A percentile compares a stretch with the other conserved stretches of the same genome.
Evolutionary conservation across 2,329 filamentous ascomycete genomes (phyloP).

Genomic region (Meredithiella fracta): DNA sequence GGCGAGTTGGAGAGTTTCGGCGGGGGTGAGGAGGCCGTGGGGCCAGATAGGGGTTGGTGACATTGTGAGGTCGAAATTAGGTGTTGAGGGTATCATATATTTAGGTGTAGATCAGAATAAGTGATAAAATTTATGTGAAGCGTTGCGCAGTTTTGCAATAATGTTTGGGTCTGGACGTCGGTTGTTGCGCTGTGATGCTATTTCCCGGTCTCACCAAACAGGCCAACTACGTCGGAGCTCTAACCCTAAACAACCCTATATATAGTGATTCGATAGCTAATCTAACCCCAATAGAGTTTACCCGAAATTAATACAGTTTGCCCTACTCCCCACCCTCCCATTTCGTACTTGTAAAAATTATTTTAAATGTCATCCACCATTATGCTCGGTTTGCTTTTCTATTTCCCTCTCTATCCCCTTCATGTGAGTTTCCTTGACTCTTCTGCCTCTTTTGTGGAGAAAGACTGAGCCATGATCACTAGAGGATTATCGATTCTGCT

Average conservation of each 20-base stretch:
- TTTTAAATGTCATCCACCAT: conserved; percentile 7
- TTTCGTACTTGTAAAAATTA: conserved; percentile 1
- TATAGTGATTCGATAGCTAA: too few relatives aligned
- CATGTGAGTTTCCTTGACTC: not conserved
- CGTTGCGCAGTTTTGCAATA: too few relatives aligned
- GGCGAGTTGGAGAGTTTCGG: conserved; percentile 39
- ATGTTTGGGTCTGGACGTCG: not conserved
- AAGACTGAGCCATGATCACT: conserved; percentile 11
- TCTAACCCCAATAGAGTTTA: not conserved
- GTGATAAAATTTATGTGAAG: too few relatives aligned
- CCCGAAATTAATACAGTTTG: not conserved
- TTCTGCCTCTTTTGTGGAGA: conserved; percentile 5
- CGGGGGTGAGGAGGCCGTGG: conserved; percentile 38
- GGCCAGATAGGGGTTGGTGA: conserved; percentile 38
- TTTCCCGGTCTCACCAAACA: not conserved
- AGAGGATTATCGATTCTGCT: conserved; percentile 5
- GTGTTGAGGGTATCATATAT: not conserved
- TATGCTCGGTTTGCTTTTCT: conserved; percentile 10
- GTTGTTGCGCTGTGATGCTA: not conserved
- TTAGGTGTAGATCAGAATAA: not conserved
- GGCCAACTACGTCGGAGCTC: not conserved
- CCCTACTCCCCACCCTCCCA: conserved; percentile 9
- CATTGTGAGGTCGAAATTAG: conserved; percentile 24
- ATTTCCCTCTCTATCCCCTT: not conserved
- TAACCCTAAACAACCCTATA: not conserved